Percentiles rank a stretch among this genome's conserved stretches.
phyloP scores from a whole-genome alignment of 2,329 filamentous ascomycete species.

The Beauveria bassiana region DNA sequence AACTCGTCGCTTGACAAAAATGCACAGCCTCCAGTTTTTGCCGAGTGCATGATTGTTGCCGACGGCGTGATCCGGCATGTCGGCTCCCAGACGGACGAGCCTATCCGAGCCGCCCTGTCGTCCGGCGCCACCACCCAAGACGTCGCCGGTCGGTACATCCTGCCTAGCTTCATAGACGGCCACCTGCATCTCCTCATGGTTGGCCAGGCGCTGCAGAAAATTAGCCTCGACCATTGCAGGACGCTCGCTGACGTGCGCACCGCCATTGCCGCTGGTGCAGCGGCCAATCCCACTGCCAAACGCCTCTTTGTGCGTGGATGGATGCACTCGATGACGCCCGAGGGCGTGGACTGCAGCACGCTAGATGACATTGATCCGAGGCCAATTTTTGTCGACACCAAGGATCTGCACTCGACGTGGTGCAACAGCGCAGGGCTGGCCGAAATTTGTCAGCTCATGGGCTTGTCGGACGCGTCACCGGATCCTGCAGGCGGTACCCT shows the following conservation, averaged over 20 bases:
- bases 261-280: slow-evolving; percentile 37
- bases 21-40: slow-evolving; percentile 20
- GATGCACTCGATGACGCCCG: slow-evolving; percentile 44
- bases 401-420: slow-evolving; percentile 50
- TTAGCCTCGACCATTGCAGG: slow-evolving; percentile 40
- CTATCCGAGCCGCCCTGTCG: slow-evolving; percentile 18
- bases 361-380: slow-evolving; percentile 46
- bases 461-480: slow-evolving; percentile 31
- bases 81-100: slow-evolving; percentile 21
- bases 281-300: slow-evolving; percentile 36
- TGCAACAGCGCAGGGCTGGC: slow-evolving; percentile 43
- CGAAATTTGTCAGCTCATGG: slow-evolving; percentile 33
- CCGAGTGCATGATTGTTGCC: slow-evolving; percentile 26
- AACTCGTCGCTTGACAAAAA: slow-evolving; percentile 11
- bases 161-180: slow-evolving; percentile 51
- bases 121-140: slow-evolving; percentile 20
- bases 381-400: slow-evolving; percentile 49
- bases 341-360: slow-evolving; percentile 33
- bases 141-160: slow-evolving; percentile 29
- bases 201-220: slow-evolving; percentile 45
- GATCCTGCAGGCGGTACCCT: slow-evolving; percentile 46
- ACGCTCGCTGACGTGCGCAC: slow-evolving; percentile 40
- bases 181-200: slow-evolving; percentile 49
- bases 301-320: slow-evolving; percentile 48
- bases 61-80: slow-evolving; percentile 27